A percentile compares a stretch with the other conserved stretches of the same genome.
Conservation (phyloP, 176 grass and related monocot species). For the Typha latifolia region DNA sequence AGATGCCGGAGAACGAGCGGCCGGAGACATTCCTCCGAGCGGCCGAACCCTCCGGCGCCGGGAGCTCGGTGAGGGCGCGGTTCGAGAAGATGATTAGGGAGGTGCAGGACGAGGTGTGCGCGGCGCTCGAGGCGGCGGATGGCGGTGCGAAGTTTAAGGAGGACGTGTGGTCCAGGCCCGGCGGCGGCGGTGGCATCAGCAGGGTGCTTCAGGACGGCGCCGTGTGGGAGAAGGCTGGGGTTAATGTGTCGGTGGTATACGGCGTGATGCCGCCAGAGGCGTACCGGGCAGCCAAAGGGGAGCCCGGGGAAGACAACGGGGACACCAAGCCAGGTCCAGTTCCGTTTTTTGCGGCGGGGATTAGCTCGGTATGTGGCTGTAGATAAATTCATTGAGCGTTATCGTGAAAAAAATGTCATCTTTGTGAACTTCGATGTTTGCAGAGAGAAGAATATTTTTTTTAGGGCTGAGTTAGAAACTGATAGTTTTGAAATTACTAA, state of each 20-base stretch:
- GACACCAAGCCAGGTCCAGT: constrained; percentile 52
- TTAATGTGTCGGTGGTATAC: constrained; percentile 92
- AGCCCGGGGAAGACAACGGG: constrained; percentile 24
- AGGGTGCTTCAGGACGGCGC: constrained; percentile 80
- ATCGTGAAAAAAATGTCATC: too few relatives aligned
- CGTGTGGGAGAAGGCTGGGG: constrained; percentile 93
- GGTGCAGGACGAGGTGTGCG: constrained; percentile 80
- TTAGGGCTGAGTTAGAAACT: too few relatives aligned
- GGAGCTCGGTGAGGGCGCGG: constrained; percentile 62
- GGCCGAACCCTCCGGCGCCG: constrained; percentile 30
- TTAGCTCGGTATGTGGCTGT: constrained; percentile 52
- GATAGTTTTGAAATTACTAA: too few relatives aligned
- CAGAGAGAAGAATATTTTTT: too few relatives aligned
- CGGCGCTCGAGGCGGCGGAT: constrained; percentile 72
- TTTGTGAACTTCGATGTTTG: too few relatives aligned
- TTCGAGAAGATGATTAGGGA: constrained; percentile 94
- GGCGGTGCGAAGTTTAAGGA: constrained; percentile 63
- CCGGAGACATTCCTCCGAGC: constrained; percentile 80
- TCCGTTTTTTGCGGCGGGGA: constrained; percentile 89
- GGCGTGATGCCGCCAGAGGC: constrained; percentile 92
- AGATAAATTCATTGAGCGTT: too few relatives aligned
- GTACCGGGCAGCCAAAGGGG: constrained; percentile 85
- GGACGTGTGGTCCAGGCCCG: constrained; percentile 90
- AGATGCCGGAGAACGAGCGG: constrained; percentile 80
- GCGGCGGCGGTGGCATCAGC: constrained; percentile 87